These are phyloP conservation scores for Fusarium secorum DNA, from an alignment of 2,329 filamentous ascomycete species.

Conservation along the genomic window DNA sequence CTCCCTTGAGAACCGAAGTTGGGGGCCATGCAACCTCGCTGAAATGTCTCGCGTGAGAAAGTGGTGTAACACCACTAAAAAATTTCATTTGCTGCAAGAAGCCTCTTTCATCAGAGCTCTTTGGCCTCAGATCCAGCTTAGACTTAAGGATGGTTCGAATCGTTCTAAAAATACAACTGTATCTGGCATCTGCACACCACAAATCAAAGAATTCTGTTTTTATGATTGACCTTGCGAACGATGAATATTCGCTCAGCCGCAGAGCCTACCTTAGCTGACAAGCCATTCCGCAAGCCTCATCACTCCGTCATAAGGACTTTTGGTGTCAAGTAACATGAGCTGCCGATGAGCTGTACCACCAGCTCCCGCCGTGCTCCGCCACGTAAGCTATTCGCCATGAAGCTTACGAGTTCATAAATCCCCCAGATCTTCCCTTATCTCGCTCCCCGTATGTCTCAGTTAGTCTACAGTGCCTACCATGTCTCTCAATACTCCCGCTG, in stretches of 20 bases:
- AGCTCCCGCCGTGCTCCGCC: neutral
- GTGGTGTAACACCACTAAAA: neutral
- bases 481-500: slow-evolving; percentile 32
- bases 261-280: neutral
- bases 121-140: neutral
- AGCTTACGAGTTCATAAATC: neutral
- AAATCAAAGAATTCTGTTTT: rapidly evolving
- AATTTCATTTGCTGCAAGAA: neutral
- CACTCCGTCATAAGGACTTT: neutral
- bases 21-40: neutral
- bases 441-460: neutral
- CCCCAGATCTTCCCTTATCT: neutral
- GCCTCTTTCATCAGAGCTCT: neutral
- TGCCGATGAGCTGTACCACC: neutral
- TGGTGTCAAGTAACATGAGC: neutral
- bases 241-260: neutral
- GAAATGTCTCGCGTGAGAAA: neutral
- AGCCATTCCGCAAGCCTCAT: neutral
- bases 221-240: neutral
- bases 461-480: neutral
- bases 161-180: neutral
- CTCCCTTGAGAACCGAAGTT: neutral
- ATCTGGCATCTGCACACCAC: rapidly evolving
- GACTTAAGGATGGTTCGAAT: neutral
- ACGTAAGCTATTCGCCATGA: neutral